These are phyloP conservation scores for Sordariomycetes sp. DNA, from an alignment of 2,329 filamentous ascomycete genomes.

Conservation along the genomic window DNA sequence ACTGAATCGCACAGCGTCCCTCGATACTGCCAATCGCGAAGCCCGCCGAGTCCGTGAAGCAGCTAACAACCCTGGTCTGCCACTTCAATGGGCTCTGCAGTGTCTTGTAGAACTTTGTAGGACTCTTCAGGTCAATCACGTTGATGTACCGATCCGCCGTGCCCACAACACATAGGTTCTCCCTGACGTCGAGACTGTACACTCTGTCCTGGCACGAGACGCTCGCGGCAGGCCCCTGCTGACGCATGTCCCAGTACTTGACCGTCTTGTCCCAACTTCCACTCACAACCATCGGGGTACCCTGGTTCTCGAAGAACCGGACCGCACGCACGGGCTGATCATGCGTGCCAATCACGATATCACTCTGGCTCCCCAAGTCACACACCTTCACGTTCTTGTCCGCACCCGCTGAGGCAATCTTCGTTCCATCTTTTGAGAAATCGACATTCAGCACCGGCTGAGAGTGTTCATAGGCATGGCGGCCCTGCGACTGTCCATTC, in stretches of 20 bases:
- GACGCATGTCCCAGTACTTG: slow-evolving; percentile 80
- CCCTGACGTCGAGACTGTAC: slow-evolving; percentile 86
- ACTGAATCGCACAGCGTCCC: slow-evolving; percentile 94
- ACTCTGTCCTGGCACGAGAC: slow-evolving; percentile 66
- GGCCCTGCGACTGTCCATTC: slow-evolving; percentile 72
- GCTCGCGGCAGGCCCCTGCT: slow-evolving; percentile 53
- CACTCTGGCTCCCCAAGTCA: slow-evolving; percentile 63
- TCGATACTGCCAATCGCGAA: slow-evolving; percentile 97
- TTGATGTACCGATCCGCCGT: slow-evolving; percentile 96
- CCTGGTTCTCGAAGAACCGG: slow-evolving; percentile 65
- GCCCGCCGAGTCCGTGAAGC: slow-evolving; percentile 83
- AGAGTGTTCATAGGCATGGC: slow-evolving; percentile 78
- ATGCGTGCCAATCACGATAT: slow-evolving; percentile 71
- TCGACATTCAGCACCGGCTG: slow-evolving; percentile 76
- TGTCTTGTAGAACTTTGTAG: slow-evolving; percentile 89
- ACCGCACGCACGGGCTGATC: slow-evolving; percentile 74
- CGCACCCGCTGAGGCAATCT: slow-evolving; percentile 78
- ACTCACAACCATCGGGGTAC: slow-evolving; percentile 76
- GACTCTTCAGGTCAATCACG: slow-evolving; percentile 82
- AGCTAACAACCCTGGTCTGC: slow-evolving; percentile 93
- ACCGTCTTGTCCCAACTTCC: slow-evolving; percentile 88
- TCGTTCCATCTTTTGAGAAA: slow-evolving; percentile 87
- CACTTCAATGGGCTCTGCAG: slow-evolving; percentile 94
- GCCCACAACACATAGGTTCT: slow-evolving; percentile 81
- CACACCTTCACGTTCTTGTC: slow-evolving; percentile 87